These are phyloP conservation scores for Dryadomyces quercus-mongolicae DNA, from an alignment of 2,329 filamentous ascomycete genomes.

Conservation along the genomic window DNA sequence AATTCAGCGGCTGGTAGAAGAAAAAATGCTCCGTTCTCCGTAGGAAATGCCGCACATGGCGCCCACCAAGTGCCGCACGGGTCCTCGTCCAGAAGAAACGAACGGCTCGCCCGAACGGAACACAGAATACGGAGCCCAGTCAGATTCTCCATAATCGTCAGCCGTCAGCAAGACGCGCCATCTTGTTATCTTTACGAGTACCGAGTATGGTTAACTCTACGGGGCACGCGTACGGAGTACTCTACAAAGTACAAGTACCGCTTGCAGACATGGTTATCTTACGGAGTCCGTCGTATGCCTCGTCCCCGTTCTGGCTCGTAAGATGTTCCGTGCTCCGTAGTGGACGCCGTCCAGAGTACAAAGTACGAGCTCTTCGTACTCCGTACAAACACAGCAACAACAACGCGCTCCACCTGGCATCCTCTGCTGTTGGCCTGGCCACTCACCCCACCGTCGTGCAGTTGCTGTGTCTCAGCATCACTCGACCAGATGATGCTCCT, in stretches of 20 bases:
- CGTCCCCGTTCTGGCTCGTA: background rate
- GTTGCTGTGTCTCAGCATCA: background rate
- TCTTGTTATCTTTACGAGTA: too few relatives aligned
- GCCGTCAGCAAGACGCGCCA: too few relatives aligned
- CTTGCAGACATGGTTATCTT: too few relatives aligned
- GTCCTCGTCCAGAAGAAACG: too few relatives aligned
- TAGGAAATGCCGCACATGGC: background rate
- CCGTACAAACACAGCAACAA: background rate
- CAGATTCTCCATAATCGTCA: too few relatives aligned
- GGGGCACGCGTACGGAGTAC: too few relatives aligned
- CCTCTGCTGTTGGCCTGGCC: background rate
- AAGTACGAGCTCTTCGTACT: background rate
- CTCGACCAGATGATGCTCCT: background rate
- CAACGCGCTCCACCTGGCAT: background rate
- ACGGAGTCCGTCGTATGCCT: too few relatives aligned
- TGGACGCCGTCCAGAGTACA: background rate
- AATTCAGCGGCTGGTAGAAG: background rate
- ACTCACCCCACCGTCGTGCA: background rate
- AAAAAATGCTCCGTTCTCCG: background rate
- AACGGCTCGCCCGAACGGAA: too few relatives aligned
- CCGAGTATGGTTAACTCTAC: too few relatives aligned
- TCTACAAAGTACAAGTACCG: too few relatives aligned
- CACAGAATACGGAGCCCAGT: too few relatives aligned
- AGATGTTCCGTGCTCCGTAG: background rate
- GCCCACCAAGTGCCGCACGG: too few relatives aligned